Percentiles rank a stretch among this genome's conserved stretches.
phyloP scores from a whole-genome alignment of 768 basidiomycete genomes.

The Russula lepida region DNA sequence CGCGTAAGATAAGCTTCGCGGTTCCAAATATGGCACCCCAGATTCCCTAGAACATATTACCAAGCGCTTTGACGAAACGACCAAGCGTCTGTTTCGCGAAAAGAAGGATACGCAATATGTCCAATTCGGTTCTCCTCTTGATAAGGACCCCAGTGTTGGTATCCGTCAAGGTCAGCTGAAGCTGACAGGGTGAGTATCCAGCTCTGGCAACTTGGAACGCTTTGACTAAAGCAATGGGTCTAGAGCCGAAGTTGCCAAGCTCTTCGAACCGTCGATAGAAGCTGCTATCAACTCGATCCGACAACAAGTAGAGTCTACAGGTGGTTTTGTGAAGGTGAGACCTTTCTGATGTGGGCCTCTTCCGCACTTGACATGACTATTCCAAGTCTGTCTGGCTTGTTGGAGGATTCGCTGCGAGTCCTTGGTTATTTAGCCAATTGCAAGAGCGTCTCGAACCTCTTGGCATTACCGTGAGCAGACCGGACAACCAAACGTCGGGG shows the following conservation, averaged over 20 bases:
- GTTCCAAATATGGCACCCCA: conserved; percentile 61
- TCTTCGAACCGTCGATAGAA: conserved; percentile 74
- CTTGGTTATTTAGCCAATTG: conserved; percentile 70
- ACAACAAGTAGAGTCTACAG: conserved; percentile 59
- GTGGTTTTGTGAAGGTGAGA: conserved; percentile 54
- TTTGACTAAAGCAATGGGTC: background rate
- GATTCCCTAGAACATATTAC: conserved; percentile 75
- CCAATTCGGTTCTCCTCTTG: conserved; percentile 68
- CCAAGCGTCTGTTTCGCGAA: conserved; percentile 70
- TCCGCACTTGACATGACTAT: background rate
- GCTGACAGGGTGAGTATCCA: conserved; percentile 49
- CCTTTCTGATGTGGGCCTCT: background rate
- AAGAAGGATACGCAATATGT: conserved; percentile 61
- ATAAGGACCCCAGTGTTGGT: conserved; percentile 61
- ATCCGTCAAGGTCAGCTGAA: conserved; percentile 67
- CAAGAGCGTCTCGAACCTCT: conserved; percentile 55
- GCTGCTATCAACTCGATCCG: conserved; percentile 64
- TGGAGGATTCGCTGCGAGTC: conserved; percentile 76
- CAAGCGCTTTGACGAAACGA: conserved; percentile 73
- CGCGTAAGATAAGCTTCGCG: conserved; percentile 57
- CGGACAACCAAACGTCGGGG: conserved; percentile 70
- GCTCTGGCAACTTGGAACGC: background rate
- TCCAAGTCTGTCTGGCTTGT: conserved; percentile 72
- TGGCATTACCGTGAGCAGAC: conserved; percentile 57
- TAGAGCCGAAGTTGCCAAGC: conserved; percentile 49